Evolutionary conservation across 2,329 filamentous ascomycete genomes (phyloP), one percentile per base, ranked within the genome.

Genomic region (Cordyceps fumosorosea): DNA sequence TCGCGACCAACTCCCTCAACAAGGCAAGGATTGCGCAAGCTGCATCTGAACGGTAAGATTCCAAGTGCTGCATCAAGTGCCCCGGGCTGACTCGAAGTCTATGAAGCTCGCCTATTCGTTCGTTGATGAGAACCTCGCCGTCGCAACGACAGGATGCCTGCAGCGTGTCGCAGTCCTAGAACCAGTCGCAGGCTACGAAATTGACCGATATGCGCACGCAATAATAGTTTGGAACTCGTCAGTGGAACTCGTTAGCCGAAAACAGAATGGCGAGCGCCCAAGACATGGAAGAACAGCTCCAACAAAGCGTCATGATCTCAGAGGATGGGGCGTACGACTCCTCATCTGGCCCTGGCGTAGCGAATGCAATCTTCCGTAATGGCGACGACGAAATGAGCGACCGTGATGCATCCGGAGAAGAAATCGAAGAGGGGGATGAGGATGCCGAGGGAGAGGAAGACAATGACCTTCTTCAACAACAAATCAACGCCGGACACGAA

Each of bases 221-320:
- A 48, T 47, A 62, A 40, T 58, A 59, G 47, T 63, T 61, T 62
- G 62, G 29, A 57, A 53, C 26, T 55, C 10, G 12, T 52, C 53
- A 52, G 29, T 14, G 20, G 24, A 56, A 64, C 60, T 63, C 62
- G 66, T 66, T 64, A 65, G 63, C 63, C 64, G 66, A 69, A 66
- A 67, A 20, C 67, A 73, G 66, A 53, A 83, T 83, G 80, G 72
- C 78, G 58, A 82, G 78, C 67, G 77, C 79, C 61, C 81, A 83
- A 68, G 75, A 79, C 56, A 84, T 82, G 74, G 79, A 84, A 69
- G 82, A 85, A 63, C 80, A 84, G 70, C 75, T 84, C 62, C 83
- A 84, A 68, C 80, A 83, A 67, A 84, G 81, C 70, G 79, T 78
- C 50, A 74, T 81, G 66, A 75, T 80, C 62, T 82, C 81, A 6